These are phyloP conservation scores for Penicillium aurantiogriseum DNA, from an alignment of 2,329 filamentous ascomycete species.

Conservation along the genomic window DNA sequence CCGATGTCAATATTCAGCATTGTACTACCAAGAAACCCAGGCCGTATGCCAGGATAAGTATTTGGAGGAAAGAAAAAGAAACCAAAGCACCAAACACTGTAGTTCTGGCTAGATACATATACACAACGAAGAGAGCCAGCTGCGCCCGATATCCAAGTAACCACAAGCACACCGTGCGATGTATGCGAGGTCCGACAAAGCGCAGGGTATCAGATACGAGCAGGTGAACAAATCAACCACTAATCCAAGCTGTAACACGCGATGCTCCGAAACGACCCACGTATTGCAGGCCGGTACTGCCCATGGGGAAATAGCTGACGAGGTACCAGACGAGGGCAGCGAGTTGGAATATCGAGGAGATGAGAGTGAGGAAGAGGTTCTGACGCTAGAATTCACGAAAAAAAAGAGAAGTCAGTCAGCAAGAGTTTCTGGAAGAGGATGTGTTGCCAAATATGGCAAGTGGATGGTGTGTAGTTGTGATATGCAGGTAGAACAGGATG, in stretches of 20 bases:
- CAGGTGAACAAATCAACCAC: slow-evolving; percentile 51
- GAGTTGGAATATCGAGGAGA: slow-evolving; percentile 81
- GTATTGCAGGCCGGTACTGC: slow-evolving; percentile 79
- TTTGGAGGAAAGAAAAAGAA: not conserved
- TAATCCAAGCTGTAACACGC: slow-evolving; percentile 85
- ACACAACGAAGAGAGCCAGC: not conserved
- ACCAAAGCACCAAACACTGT: not conserved
- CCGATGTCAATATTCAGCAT: not conserved
- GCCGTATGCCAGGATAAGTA: not conserved
- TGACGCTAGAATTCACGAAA: slow-evolving; percentile 61
- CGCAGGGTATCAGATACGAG: not conserved
- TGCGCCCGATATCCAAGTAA: not conserved
- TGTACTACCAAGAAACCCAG: not conserved
- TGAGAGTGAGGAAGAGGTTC: slow-evolving; percentile 77
- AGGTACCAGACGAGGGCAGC: slow-evolving; percentile 87
- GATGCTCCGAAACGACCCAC: slow-evolving; percentile 82
- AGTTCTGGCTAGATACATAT: not conserved
- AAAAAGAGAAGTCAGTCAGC: slow-evolving; percentile 23
- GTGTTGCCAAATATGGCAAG: not conserved
- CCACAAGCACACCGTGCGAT: not conserved
- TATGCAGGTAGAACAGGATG: slow-evolving; percentile 8
- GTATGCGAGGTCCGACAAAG: not conserved
- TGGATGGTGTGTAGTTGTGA: slow-evolving; percentile 4
- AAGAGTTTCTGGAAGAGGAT: not conserved
- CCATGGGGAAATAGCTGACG: slow-evolving; percentile 98